These are phyloP conservation scores for Fusarium sp. DNA, from an alignment of 2,329 filamentous ascomycete species.

Conservation along the genomic window DNA sequence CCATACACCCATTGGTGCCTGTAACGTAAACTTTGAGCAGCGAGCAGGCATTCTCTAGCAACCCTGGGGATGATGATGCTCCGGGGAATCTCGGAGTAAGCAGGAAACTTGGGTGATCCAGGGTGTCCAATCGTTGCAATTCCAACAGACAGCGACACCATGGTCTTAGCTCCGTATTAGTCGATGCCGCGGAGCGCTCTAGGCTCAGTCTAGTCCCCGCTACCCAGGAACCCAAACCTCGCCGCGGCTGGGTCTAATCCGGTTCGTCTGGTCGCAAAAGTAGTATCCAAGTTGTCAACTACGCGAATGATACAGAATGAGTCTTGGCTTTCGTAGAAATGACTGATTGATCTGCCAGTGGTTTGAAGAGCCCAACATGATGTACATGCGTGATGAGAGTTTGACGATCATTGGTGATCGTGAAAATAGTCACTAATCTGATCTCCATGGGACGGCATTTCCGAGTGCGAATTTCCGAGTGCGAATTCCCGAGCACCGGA, in stretches of 20 bases:
- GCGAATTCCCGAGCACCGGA: background rate
- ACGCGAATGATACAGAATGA: constrained; percentile 4
- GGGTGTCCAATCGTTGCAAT: background rate
- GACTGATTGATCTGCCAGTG: constrained; percentile 10
- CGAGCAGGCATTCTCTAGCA: background rate
- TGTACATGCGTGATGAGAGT: constrained; percentile 1
- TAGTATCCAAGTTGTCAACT: background rate
- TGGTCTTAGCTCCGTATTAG: constrained; percentile 25
- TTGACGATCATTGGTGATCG: constrained; percentile 8
- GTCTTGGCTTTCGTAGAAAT: constrained; percentile 2
- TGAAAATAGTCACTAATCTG: background rate
- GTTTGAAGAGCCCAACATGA: constrained; percentile 11
- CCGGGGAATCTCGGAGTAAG: background rate
- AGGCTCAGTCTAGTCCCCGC: constrained; percentile 22
- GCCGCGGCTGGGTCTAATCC: constrained; percentile 16
- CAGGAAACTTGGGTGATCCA: constrained; percentile 4
- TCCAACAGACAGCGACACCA: background rate
- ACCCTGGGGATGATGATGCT: constrained; percentile 2
- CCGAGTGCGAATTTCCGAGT: too few relatives aligned
- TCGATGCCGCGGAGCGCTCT: constrained; percentile 33
- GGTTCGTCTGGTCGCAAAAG: background rate
- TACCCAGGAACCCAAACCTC: constrained; percentile 6
- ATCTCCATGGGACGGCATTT: background rate
- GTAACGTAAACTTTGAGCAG: background rate
- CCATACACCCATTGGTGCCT: background rate